phyloP scores from a whole-genome alignment of 1,284 basidiomycete genomes.

The Apiotrichum siamense region DNA sequence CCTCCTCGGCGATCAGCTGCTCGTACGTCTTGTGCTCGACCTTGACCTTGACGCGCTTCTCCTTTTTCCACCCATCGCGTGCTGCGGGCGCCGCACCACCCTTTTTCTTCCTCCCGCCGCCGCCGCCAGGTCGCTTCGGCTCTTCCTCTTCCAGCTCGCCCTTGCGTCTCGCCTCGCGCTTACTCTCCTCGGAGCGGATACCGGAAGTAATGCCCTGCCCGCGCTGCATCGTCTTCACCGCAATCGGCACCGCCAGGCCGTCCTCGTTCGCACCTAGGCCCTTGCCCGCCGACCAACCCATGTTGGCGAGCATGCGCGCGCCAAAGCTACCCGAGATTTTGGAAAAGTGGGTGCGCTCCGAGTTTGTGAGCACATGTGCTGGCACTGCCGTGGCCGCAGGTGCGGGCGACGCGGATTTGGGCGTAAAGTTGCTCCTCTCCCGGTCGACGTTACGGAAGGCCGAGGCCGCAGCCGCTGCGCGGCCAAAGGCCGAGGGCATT shows the following conservation, averaged over 20 bases:
- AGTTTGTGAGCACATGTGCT: conserved; percentile 53
- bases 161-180: conserved; percentile 60
- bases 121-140: too few relatives aligned
- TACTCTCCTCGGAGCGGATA: conserved; percentile 81
- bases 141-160: conserved; percentile 55
- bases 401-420: background rate
- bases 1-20: conserved; percentile 72
- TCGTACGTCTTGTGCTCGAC: conserved; percentile 93
- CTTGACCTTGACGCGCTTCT: conserved; percentile 74
- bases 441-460: background rate
- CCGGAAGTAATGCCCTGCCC: conserved; percentile 77
- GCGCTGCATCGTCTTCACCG: conserved; percentile 64
- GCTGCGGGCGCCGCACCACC: background rate
- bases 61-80: conserved; percentile 50
- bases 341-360: conserved; percentile 70
- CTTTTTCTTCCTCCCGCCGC: conserved; percentile 6
- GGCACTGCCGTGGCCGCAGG: conserved; percentile 32
- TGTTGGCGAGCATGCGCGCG: conserved; percentile 81
- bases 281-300: conserved; percentile 81
- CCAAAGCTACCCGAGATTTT: conserved; percentile 72
- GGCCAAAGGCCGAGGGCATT: conserved; percentile 23
- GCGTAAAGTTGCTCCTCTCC: background rate
- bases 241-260: conserved; percentile 83
- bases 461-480: conserved; percentile 27
- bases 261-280: conserved; percentile 73